Evolutionary conservation across 192 early-diverging fungal species (phyloP), one percentile per base, ranked within the genome.

Genomic region (Rhizophagus prolifer): DNA sequence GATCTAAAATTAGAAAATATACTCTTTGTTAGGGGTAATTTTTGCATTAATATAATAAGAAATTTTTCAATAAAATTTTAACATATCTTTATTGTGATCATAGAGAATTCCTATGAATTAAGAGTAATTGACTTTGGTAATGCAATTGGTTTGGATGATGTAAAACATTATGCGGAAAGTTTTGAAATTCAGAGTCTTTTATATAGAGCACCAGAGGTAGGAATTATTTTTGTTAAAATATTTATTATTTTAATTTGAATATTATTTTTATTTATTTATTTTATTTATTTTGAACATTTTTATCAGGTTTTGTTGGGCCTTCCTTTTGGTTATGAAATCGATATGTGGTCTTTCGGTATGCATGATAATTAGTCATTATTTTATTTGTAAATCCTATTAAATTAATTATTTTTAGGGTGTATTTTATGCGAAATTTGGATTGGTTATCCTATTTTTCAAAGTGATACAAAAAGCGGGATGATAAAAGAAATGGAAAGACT

Each of bases 1-100:
- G 70, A 71, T 71, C n/a, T 71, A 9, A 71, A 71, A 31, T 58
- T 58, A 31, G 70, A 71, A 25, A 71, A 71, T 54, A 71, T 71
- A 30, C 28, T 71, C 14, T 71, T 28, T 46, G 36, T 25, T 8
- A 19, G 47, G 12, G 70, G 70, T 71, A 71, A 34, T 68, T 69
- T n/a, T n/a, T 44, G 13, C 9, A 21, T 44, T 23, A 46, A 23
- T 14, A 69, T n/a, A n/a, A n/a, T n/a, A 9, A 6, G 34, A 34
- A n/a, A 21, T 10, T 13, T 28, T 36, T 36, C 23, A 25, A 25
- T n/a, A 6, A 23, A 23, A 16, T n/a, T 23, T 41, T 68, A 23
- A 41, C 9, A 34, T 34, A 36, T 36, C 0, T 12, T 69, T 25
- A 8, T 21, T 46, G 8, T 69, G 28, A 9, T 23, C 12, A 36